Conservation (phyloP, 2,329 filamentous ascomycete species). For the Alternaria sp. region DNA sequence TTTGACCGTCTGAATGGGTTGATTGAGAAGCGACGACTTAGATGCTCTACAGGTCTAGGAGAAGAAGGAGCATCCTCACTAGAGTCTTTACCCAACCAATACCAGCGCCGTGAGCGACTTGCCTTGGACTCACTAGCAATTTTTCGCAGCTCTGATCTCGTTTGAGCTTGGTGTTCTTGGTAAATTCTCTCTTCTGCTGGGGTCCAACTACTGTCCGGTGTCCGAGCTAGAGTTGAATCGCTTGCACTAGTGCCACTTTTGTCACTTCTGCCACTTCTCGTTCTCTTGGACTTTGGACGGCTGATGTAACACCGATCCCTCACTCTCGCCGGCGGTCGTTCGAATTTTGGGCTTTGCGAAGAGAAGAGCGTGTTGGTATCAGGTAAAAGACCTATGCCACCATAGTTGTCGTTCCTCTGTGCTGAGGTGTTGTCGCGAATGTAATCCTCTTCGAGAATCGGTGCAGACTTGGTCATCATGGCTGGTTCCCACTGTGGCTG, state of each 20-base stretch:
- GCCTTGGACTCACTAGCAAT: slow-evolving; percentile 21
- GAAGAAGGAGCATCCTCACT: slow-evolving; percentile 21
- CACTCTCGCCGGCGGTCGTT: slow-evolving; percentile 17
- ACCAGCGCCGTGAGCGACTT: slow-evolving; percentile 29
- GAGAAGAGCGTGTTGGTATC: slow-evolving; percentile 14
- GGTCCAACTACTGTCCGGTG: slow-evolving; percentile 16
- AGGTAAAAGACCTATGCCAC: slow-evolving; percentile 16
- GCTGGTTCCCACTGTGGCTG: slow-evolving; percentile 22
- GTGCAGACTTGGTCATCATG: slow-evolving; percentile 15
- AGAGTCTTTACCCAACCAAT: slow-evolving; percentile 25
- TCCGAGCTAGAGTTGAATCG: slow-evolving; percentile 19
- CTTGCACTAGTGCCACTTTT: slow-evolving; percentile 17
- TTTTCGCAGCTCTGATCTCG: slow-evolving; percentile 25
- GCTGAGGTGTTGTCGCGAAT: neutral
- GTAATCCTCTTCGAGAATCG: slow-evolving; percentile 24
- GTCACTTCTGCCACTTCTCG: slow-evolving; percentile 14
- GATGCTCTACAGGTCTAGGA: slow-evolving; percentile 3
- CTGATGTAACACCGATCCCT: slow-evolving; percentile 24
- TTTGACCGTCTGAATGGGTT: slow-evolving; percentile 31
- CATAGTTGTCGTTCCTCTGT: neutral
- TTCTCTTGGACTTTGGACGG: slow-evolving; percentile 15
- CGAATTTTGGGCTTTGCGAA: slow-evolving; percentile 15
- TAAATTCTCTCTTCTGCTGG: slow-evolving; percentile 7
- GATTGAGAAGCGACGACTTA: slow-evolving; percentile 19
- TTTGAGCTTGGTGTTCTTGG: slow-evolving; percentile 17